These are phyloP conservation scores for Pichia scutulata DNA, from an alignment of 805 yeast species.

Conservation along the genomic window DNA sequence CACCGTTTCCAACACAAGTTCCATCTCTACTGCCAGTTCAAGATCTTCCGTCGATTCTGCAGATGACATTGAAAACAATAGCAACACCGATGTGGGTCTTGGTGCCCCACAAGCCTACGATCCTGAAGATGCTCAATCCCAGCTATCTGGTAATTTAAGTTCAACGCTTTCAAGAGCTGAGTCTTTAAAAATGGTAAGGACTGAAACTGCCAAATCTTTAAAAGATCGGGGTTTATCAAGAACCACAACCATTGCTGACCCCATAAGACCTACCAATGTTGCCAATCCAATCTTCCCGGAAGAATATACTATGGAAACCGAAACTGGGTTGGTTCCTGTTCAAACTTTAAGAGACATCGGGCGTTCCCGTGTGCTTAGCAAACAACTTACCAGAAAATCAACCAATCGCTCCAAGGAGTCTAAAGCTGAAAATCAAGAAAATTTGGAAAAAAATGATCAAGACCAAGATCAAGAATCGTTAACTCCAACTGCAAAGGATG, in stretches of 20 bases:
- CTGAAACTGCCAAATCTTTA: conserved; percentile 71
- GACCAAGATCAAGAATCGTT: conserved; percentile 18
- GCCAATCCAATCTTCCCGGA: conserved; percentile 80
- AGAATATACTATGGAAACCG: conserved; percentile 82
- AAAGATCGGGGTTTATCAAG: conserved; percentile 53
- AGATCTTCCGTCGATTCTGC: conserved; percentile 6
- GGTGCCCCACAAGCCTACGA: conserved; percentile 33
- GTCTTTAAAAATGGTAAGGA: conserved; percentile 38
- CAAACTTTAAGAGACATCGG: conserved; percentile 63
- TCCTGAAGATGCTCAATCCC: conserved; percentile 43
- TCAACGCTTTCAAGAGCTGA: conserved; percentile 26
- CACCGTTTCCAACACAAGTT: not conserved
- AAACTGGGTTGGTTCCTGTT: conserved; percentile 81
- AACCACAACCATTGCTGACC: conserved; percentile 47
- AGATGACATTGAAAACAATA: not conserved
- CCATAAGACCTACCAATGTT: conserved; percentile 45
- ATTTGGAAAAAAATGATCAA: conserved; percentile 17
- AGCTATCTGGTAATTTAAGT: conserved; percentile 28
- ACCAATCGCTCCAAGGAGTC: conserved; percentile 20
- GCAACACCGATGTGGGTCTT: not conserved
- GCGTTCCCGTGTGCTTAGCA: conserved; percentile 30
- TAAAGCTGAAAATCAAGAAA: conserved; percentile 15
- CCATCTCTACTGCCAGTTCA: conserved; percentile 2
- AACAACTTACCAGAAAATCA: conserved; percentile 16
- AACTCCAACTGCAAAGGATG: conserved; percentile 2